Conservation (phyloP, 2,329 filamentous ascomycete genomes). For the Setomelanomma holmii region DNA sequence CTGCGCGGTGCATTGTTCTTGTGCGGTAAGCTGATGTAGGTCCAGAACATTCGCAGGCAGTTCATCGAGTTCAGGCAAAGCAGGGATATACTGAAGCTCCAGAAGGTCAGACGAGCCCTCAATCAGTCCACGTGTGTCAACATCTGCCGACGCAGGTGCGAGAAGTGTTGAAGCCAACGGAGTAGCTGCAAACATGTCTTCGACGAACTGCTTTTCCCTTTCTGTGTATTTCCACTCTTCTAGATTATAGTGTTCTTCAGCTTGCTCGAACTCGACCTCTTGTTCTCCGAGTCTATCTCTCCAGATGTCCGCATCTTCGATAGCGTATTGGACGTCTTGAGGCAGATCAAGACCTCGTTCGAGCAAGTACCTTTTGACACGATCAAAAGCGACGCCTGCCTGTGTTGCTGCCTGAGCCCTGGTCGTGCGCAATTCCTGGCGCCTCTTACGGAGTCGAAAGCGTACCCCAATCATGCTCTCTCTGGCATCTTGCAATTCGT, state of each 20-base stretch:
- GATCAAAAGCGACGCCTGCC: background rate
- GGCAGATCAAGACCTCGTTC: background rate
- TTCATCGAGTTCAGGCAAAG: too few relatives aligned
- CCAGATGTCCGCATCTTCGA: background rate
- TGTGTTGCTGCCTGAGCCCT: background rate
- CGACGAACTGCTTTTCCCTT: background rate
- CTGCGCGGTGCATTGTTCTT: too few relatives aligned
- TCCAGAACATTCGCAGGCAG: too few relatives aligned
- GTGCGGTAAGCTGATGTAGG: too few relatives aligned
- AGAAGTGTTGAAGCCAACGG: background rate
- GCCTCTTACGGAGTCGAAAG: constrained; percentile 4
- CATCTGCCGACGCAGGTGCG: too few relatives aligned
- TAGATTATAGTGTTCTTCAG: constrained; percentile 9
- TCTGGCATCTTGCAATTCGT: constrained; percentile 9
- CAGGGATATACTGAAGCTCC: too few relatives aligned
- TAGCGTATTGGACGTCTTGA: background rate
- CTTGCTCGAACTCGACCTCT: constrained; percentile 8
- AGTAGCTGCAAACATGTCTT: background rate
- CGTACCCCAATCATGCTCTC: constrained; percentile 7
- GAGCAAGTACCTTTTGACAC: background rate
- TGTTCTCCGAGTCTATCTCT: constrained; percentile 6
- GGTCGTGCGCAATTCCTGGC: constrained; percentile 1
- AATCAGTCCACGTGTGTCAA: too few relatives aligned
- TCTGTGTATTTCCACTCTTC: constrained; percentile 14
- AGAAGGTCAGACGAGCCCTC: too few relatives aligned